phyloP scores from a whole-genome alignment of 768 basidiomycete species.

The Xanthoconium purpureum region DNA sequence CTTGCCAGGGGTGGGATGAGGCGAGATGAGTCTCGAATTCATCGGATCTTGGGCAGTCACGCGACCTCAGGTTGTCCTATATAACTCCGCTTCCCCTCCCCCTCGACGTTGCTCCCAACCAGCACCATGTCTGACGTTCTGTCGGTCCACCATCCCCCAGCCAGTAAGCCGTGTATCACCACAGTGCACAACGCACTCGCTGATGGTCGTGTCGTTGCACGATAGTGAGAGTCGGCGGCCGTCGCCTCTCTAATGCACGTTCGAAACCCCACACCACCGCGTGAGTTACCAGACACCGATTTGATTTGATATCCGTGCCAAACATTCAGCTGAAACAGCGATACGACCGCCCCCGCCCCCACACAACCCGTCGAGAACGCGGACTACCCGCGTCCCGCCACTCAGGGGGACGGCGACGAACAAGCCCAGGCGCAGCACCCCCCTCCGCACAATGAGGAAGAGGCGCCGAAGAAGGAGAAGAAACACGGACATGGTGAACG shows the following conservation, averaged over 20 bases:
- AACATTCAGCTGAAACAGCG: not conserved
- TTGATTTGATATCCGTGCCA: not conserved
- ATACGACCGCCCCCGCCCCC: slow-evolving; percentile 5
- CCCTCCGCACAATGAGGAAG: slow-evolving; percentile 45
- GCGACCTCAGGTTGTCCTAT: not conserved
- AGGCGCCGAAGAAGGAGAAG: slow-evolving; percentile 47
- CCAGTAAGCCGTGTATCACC: slow-evolving; percentile 36
- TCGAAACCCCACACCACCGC: slow-evolving; percentile 34
- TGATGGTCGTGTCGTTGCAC: not conserved
- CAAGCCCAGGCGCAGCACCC: slow-evolving; percentile 17
- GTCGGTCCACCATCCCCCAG: slow-evolving; percentile 43
- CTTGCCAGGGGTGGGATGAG: not conserved
- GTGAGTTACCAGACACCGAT: slow-evolving; percentile 22
- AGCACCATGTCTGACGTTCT: slow-evolving; percentile 31
- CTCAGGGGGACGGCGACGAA: slow-evolving; percentile 36
- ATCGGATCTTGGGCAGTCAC: slow-evolving; percentile 3
- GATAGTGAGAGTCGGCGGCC: slow-evolving; percentile 45
- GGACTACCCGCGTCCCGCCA: slow-evolving; percentile 56
- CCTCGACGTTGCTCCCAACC: not conserved
- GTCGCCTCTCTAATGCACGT: slow-evolving; percentile 46
- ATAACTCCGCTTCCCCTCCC: slow-evolving; percentile 13
- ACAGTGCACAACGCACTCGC: not conserved
- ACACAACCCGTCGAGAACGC: slow-evolving; percentile 22
- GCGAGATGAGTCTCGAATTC: not conserved
- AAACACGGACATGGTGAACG: slow-evolving; percentile 36